Conservation (phyloP, 345 rosid species). For the Citrus inodora region DNA sequence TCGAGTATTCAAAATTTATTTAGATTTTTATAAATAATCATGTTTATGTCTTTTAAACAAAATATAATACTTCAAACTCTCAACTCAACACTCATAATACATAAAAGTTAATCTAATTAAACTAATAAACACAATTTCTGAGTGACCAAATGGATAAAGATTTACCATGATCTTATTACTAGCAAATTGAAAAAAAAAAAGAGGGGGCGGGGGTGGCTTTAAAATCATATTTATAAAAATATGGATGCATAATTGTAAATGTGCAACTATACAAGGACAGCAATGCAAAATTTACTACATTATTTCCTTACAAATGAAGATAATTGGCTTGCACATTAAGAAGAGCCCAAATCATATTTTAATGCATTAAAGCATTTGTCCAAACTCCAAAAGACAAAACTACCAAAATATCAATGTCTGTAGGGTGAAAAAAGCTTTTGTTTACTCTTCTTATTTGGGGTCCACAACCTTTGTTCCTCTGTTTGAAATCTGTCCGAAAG, state of each 20-base stretch:
- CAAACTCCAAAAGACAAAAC: not conserved
- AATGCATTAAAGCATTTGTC: not conserved
- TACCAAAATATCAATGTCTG: not conserved
- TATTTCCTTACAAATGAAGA: slow-evolving; percentile 15
- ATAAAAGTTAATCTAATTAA: not conserved
- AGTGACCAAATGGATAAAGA: not conserved
- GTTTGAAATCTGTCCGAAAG: slow-evolving; percentile 20
- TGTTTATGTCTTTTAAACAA: too few species aligned
- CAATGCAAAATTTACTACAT: not conserved
- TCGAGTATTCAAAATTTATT: too few species aligned
- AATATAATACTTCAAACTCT: too few species aligned
- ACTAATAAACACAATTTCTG: accelerated
- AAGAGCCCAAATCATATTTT: slow-evolving; percentile 9
- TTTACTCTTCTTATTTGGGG: slow-evolving; percentile 3
- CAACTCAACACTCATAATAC: not conserved
- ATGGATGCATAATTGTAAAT: not conserved
- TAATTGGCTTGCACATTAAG: not conserved
- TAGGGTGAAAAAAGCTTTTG: not conserved
- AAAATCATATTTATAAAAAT: not conserved
- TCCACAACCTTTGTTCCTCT: slow-evolving; percentile 17
- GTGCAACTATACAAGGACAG: not conserved
- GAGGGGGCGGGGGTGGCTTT: accelerated
- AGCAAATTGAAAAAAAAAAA: not conserved
- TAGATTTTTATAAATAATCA: too few species aligned
- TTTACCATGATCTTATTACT: not conserved